phyloP scores from a whole-genome alignment of 768 basidiomycete genomes.

The Rossbeevera mucosa region DNA sequence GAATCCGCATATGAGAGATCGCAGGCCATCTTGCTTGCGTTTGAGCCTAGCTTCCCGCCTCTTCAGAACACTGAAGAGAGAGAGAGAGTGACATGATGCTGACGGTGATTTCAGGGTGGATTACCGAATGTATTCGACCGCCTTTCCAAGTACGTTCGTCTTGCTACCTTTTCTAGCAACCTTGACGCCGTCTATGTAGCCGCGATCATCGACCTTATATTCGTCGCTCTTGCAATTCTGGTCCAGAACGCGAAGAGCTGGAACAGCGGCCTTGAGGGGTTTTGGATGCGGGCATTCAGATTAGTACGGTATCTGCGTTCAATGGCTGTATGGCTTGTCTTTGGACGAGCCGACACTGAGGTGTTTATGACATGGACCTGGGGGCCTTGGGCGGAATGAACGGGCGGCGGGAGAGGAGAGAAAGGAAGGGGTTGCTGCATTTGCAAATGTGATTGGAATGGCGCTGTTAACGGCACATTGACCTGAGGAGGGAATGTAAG shows the following conservation, averaged over 20 bases:
- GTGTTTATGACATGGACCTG: slow-evolving; percentile 22
- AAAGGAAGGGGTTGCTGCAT: slow-evolving; percentile 26
- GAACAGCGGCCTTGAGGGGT: slow-evolving; percentile 75
- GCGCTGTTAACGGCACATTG: slow-evolving; percentile 26
- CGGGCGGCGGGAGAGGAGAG: slow-evolving; percentile 37
- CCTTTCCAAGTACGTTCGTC: slow-evolving; percentile 85
- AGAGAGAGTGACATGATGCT: not conserved
- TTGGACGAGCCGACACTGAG: slow-evolving; percentile 31
- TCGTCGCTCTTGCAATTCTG: slow-evolving; percentile 41
- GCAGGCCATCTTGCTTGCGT: slow-evolving; percentile 72
- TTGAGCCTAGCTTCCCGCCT: slow-evolving; percentile 66
- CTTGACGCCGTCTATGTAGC: slow-evolving; percentile 89
- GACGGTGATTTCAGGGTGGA: slow-evolving; percentile 10
- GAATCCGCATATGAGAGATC: slow-evolving; percentile 61
- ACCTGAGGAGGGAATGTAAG: slow-evolving; percentile 16
- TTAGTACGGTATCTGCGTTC: slow-evolving; percentile 87
- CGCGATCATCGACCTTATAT: slow-evolving; percentile 67
- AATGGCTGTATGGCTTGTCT: slow-evolving; percentile 87
- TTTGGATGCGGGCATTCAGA: slow-evolving; percentile 80
- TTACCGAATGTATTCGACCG: slow-evolving; percentile 81
- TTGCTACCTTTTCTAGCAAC: slow-evolving; percentile 89
- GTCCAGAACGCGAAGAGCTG: slow-evolving; percentile 77
- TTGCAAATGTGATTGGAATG: slow-evolving; percentile 32
- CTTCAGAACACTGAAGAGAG: slow-evolving; percentile 65
- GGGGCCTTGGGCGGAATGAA: slow-evolving; percentile 20